A percentile compares a stretch with the other conserved stretches of the same genome.
phyloP scores from a whole-genome alignment of 495 filamentous ascomycete species.

The Bombardia bombarda region DNA sequence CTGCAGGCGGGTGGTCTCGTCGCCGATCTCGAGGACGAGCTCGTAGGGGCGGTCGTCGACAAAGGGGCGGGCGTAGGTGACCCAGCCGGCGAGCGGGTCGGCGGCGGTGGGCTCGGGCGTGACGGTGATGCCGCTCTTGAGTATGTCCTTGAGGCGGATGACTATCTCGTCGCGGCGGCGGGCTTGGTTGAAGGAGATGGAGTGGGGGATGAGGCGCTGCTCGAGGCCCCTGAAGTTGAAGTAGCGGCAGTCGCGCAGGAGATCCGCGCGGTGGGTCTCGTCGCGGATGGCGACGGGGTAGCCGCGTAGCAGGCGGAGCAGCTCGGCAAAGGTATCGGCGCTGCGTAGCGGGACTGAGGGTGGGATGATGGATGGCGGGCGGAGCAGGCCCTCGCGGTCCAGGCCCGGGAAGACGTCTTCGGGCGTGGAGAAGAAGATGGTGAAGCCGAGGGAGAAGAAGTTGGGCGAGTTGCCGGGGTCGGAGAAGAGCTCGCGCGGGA shows the following conservation, averaged over 20 bases:
- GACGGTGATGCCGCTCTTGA: slow-evolving; percentile 73
- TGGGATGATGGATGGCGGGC: slow-evolving; percentile 79
- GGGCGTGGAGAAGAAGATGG: slow-evolving; percentile 76
- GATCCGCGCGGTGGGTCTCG: slow-evolving; percentile 66
- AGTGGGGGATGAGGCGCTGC: slow-evolving; percentile 74
- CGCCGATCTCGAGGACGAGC: slow-evolving; percentile 71
- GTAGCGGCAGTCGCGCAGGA: slow-evolving; percentile 84
- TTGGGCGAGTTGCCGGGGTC: slow-evolving; percentile 83
- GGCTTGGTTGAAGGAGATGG: slow-evolving; percentile 67
- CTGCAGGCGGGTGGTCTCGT: slow-evolving; percentile 59
- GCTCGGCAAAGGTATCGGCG: slow-evolving; percentile 70
- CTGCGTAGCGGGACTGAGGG: slow-evolving; percentile 74
- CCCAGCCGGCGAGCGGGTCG: slow-evolving; percentile 45
- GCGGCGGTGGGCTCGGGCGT: slow-evolving; percentile 31
- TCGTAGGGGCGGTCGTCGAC: slow-evolving; percentile 65
- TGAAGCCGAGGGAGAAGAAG: slow-evolving; percentile 92
- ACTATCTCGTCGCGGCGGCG: slow-evolving; percentile 66
- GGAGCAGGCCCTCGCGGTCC: slow-evolving; percentile 69
- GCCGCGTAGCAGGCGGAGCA: slow-evolving; percentile 81
- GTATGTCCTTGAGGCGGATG: slow-evolving; percentile 74
- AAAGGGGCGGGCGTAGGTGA: slow-evolving; percentile 77
- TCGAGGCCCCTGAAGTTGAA: slow-evolving; percentile 89
- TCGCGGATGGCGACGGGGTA: slow-evolving; percentile 75
- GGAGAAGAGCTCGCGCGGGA: slow-evolving; percentile 82
- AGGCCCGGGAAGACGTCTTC: slow-evolving; percentile 82